Percentiles rank a stretch among this genome's conserved stretches.
These are phyloP conservation scores for Cenchrus purpureus DNA, from an alignment of 176 grass and related monocot species.

Conservation along the genomic window DNA sequence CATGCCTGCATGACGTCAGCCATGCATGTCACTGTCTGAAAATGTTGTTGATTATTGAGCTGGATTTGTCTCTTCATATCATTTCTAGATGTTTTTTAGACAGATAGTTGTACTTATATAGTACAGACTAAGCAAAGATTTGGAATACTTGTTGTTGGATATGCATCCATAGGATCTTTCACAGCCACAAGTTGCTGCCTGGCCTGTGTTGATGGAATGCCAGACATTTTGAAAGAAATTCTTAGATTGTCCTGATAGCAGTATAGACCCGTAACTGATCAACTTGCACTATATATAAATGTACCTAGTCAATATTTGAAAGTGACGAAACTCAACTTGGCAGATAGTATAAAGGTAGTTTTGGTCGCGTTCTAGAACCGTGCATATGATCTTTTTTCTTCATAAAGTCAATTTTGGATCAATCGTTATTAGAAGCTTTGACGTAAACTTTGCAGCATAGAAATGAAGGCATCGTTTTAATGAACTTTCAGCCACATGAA, in stretches of 20 bases:
- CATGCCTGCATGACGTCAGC: slow-evolving; percentile 35
- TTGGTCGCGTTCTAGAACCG: background rate
- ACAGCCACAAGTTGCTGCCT: background rate
- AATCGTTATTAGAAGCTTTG: background rate
- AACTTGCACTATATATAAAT: background rate
- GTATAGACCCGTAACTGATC: background rate
- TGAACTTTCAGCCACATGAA: background rate
- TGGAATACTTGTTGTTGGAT: slow-evolving; percentile 6
- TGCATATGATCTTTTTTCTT: background rate
- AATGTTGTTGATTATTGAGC: slow-evolving; percentile 18
- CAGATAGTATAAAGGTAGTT: background rate
- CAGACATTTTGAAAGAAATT: background rate
- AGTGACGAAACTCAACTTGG: background rate
- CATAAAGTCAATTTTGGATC: background rate
- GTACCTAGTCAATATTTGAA: background rate
- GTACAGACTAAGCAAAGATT: slow-evolving; percentile 19
- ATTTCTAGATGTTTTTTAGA: background rate
- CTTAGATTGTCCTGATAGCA: background rate
- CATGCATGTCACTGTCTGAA: slow-evolving; percentile 24
- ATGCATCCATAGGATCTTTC: slow-evolving; percentile 21
- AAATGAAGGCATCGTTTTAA: background rate
- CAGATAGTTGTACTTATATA: background rate
- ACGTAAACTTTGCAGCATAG: background rate
- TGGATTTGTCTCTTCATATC: background rate
- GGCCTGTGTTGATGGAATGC: background rate